Evolutionary conservation across 441 rosid species (phyloP), one percentile per base, ranked within the genome.

Genomic region (Gossypium trilobum): DNA sequence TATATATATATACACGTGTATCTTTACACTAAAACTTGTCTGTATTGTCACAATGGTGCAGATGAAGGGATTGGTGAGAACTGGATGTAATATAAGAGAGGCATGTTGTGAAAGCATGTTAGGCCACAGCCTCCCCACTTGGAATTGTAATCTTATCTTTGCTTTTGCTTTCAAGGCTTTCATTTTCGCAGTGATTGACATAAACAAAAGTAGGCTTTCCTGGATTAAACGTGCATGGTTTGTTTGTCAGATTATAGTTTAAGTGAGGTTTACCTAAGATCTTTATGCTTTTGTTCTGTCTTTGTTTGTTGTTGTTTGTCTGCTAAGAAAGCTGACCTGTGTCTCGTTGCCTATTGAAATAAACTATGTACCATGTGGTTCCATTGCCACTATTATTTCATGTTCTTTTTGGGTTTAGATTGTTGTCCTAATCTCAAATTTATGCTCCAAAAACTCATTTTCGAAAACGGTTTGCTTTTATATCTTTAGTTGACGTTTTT

Each of bases 31-130:
- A 0, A 69, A 48, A 78, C 72, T 61, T 78, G 56, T 68, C 72
- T 75, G 73, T 60, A 65, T 19, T 65, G 67, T 51, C 73, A 63
- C 72, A 54, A 39, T 48, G 23, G 16, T 57, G 70, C 56, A 63
- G 68, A 71, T 25, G 71, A 58, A 73, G 75, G 57, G 70, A 73
- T 77, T 54, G 46, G 62, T 76, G 59, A 51, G 75, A 67, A 75
- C 73, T 73, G 79, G 63, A 73, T 73, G 70, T 76, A 73, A 77
- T 70, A 77, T 73, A 55, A 8, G 60, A 55, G 79, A 75, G 68
- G 69, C 87, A 80, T 78, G 78, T 81, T 77, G 79, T 74, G 58
- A 57, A 36, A 81, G 73, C 83, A 82, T 81, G 81, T 73, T 73
- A 77, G 76, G 67, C 74, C 78, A 76, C 51, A 61, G 77, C 81